These are phyloP conservation scores for Talaromyces sp. DNA, from an alignment of 2,329 filamentous ascomycete genomes.

Conservation along the genomic window DNA sequence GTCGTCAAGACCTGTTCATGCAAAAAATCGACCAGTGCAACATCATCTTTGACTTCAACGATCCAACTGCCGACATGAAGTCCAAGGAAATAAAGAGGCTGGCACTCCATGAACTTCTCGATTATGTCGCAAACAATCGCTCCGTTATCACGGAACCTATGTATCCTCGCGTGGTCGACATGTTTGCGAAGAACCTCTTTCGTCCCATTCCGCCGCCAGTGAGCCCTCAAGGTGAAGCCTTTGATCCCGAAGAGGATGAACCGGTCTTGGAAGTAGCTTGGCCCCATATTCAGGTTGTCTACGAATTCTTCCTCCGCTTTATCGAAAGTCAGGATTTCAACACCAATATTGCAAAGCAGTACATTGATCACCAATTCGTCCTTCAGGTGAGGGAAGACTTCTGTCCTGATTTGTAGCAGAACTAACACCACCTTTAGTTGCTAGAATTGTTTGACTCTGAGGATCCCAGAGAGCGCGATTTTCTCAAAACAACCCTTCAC, in stretches of 20 bases:
- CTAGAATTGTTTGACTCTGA: conserved; percentile 98
- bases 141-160: conserved; percentile 98
- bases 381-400: conserved; percentile 55
- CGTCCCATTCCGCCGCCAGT: conserved; percentile 93
- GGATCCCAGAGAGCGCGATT: conserved; percentile 92
- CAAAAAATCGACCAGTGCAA: conserved; percentile 99
- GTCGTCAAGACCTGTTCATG: conserved; percentile 96
- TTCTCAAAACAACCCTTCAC: conserved; percentile 95
- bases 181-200: conserved; percentile 99
- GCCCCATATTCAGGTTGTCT: conserved; percentile 99
- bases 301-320: conserved; percentile 98
- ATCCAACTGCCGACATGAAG: conserved; percentile 97
- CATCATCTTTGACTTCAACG: conserved; percentile 99
- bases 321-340: conserved; percentile 99
- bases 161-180: conserved; percentile 97
- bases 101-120: conserved; percentile 88
- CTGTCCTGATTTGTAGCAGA: neutral
- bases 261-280: conserved; percentile 96
- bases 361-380: conserved; percentile 97
- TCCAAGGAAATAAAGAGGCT: conserved; percentile 99
- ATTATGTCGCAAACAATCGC: conserved; percentile 97
- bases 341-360: conserved; percentile 97
- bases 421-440: conserved; percentile 47
- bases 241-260: conserved; percentile 97
- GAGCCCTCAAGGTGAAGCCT: conserved; percentile 96